Base-by-base conservation (phyloP, 305 asterid genomes). In the Solanum aculeatissimum region DNA sequence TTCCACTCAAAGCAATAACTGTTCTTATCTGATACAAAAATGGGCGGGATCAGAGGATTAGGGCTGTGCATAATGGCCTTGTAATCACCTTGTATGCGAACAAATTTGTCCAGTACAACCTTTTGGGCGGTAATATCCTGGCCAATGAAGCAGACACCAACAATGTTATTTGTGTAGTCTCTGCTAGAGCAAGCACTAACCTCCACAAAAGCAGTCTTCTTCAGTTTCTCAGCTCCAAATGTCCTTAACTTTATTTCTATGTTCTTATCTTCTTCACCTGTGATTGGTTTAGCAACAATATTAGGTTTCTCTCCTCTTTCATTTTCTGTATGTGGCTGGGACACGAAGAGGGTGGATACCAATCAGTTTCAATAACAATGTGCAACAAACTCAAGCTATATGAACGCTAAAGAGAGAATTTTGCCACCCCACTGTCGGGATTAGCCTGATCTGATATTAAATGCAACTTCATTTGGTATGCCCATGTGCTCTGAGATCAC, bases 181-280 rank as follows among this genome's bases (percentile, higher is more conserved):
- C 91, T 95, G 94, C 98, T 95, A 83, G 92, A 91, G 91, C 98
- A 95, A 83, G 98, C 98, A 86, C 94, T 95, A 54, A 95, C 98
- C 86, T 91, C 93, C 85, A 95, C 89, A 70, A 88, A 93, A 25
- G 94, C 92, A 58, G 91, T 95, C 83, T 89, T 87, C 77, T 84
- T 87, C 27, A 66, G 93, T 65, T 87, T 86, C 86, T 90, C 92
- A 7, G 87, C 63, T 84, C 92, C 95, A 85, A 90, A 94, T 40
- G 95, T 93, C 89, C 86, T 89, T 85, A 94, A 85, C 86, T 91
- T 88, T 84, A 94, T 87, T 89, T 94, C 98, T 78, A 93, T 87
- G 77, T 94, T 92, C 90, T 91, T 93, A 79, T 94, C 98, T 88
- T 94, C 98, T 85, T 91, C 97, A 77, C 98, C 98, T 95, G 95